Evolutionary conservation across 2,329 filamentous ascomycete species (phyloP), one percentile per base, ranked within the genome.

Genomic region (Macrophomina tecta): DNA sequence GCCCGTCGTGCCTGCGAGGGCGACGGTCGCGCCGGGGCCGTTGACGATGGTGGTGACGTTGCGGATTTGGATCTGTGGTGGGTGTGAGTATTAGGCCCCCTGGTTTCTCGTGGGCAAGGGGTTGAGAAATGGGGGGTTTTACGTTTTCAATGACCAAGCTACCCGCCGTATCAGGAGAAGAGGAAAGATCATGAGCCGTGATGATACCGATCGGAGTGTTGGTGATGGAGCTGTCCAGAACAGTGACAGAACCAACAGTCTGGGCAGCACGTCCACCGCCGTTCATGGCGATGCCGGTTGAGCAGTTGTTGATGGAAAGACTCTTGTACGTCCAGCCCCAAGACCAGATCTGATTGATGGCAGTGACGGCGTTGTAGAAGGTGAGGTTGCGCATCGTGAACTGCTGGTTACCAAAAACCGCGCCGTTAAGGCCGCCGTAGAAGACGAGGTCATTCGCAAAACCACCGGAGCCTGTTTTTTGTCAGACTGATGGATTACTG

Each of bases 291-390:
- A 89, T 73, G 4, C 83, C 86, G 42, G 83, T 79, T 2, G 75
- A 73, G 71, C 85, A 87, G 72, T 86, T 85, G 63, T 82, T 81
- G 70, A 89, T 81, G 1, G 68, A 80, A 46, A 88, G 73, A 4
- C 79, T 79, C 68, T 83, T 81, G 67, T 84, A 86, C 0, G 82
- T 85, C 83, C 82, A 89, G 0, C 84, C 84, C 87, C 87, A 89
- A 68, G 86, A 79, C 86, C 86, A 89, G 9, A 85, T 77, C 69
- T 87, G 82, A 30, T 83, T 82, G 55, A 89, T 86, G 2, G 83
- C 85, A 0, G 84, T 87, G 0, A 80, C 77, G 18, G 80, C 80
- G 51, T 82, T 78, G 48, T 82, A 80, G 72, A 89, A 86, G 0
- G 77, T 82, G 36, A 90, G 70, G 69, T 87, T 86, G 9, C 83